Evolutionary conservation across 768 basidiomycete genomes (phyloP).

Genomic region (Inosperma sp.): DNA sequence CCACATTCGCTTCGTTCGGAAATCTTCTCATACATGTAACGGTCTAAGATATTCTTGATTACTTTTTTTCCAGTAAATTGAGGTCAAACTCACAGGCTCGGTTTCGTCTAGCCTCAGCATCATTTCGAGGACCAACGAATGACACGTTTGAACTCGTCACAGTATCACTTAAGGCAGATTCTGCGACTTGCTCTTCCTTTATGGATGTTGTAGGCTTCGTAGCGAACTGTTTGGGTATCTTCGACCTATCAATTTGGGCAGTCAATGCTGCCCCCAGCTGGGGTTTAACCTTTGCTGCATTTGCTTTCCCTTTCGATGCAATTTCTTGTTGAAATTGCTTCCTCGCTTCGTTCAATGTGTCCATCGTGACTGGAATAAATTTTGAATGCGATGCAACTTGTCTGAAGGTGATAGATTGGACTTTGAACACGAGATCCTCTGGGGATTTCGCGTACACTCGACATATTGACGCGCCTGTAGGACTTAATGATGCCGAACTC

Average conservation of each 20-base stretch:
- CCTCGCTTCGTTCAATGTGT: slow-evolving; percentile 46
- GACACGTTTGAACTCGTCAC: slow-evolving; percentile 22
- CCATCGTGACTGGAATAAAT: slow-evolving; percentile 40
- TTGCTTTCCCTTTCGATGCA: slow-evolving; percentile 27
- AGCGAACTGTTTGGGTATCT: slow-evolving; percentile 25
- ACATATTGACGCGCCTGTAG: slow-evolving; percentile 61
- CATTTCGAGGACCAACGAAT: slow-evolving; percentile 39
- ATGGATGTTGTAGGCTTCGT: slow-evolving; percentile 13
- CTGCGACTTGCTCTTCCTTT: slow-evolving; percentile 35
- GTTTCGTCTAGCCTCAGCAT: slow-evolving; percentile 36
- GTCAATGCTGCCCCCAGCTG: slow-evolving; percentile 20
- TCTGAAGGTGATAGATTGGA: slow-evolving; percentile 53
- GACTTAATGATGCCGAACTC: not conserved
- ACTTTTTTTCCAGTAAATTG: too few relatives aligned
- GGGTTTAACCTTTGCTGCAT: slow-evolving; percentile 29
- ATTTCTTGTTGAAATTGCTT: slow-evolving; percentile 47
- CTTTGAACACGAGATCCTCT: slow-evolving; percentile 58
- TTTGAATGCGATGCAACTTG: slow-evolving; percentile 33
- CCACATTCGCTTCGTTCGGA: slow-evolving; percentile 79
- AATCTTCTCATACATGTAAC: slow-evolving; percentile 94
- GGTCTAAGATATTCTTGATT: slow-evolving; percentile 41
- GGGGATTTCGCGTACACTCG: slow-evolving; percentile 53
- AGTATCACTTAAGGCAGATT: slow-evolving; percentile 18
- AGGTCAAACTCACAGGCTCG: slow-evolving; percentile 62
- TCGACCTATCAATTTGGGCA: slow-evolving; percentile 34